phyloP scores from a whole-genome alignment of 352 stramenopile genomes.

The Aphanomyces cochlioides region DNA sequence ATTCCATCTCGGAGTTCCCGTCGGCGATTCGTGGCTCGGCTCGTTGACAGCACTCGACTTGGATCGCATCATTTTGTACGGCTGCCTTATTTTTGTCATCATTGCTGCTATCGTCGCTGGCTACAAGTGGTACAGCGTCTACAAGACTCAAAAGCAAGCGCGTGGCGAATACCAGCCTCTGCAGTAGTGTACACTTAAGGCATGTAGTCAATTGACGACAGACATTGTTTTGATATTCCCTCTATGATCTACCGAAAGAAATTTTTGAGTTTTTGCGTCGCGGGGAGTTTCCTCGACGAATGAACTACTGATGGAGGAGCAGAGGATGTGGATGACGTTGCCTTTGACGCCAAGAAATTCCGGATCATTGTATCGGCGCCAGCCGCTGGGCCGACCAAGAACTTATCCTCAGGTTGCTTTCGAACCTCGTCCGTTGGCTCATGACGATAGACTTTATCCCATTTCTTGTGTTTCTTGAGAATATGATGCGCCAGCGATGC shows the following conservation, averaged over 20 bases:
- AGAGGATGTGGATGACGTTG: background rate
- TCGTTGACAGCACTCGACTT: conserved; percentile 15
- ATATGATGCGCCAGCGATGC: conserved; percentile 66
- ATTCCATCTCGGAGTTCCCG: conserved; percentile 16
- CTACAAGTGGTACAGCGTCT: conserved; percentile 27
- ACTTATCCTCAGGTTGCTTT: conserved; percentile 28
- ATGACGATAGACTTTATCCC: conserved; percentile 51
- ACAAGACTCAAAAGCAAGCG: conserved; percentile 18
- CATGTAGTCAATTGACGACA: background rate
- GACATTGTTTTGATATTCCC: too few species aligned
- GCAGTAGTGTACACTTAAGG: conserved; percentile 18
- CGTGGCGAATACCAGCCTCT: conserved; percentile 26
- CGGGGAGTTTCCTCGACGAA: background rate
- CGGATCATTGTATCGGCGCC: conserved; percentile 24
- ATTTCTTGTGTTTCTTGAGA: conserved; percentile 86
- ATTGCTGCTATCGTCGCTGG: conserved; percentile 1
- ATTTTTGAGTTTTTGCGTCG: conserved; percentile 19
- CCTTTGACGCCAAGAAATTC: conserved; percentile 11
- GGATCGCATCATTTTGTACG: conserved; percentile 27
- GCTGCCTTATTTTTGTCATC: conserved; percentile 29
- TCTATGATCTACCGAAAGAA: conserved; percentile 2
- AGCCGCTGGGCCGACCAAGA: conserved; percentile 13
- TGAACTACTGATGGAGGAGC: background rate
- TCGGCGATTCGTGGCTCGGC: conserved; percentile 21
- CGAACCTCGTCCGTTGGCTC: conserved; percentile 26